A percentile compares a stretch with the other conserved stretches of the same genome.
Conservation (phyloP, 2,329 filamentous ascomycete species). For the Penicillium sp. region DNA sequence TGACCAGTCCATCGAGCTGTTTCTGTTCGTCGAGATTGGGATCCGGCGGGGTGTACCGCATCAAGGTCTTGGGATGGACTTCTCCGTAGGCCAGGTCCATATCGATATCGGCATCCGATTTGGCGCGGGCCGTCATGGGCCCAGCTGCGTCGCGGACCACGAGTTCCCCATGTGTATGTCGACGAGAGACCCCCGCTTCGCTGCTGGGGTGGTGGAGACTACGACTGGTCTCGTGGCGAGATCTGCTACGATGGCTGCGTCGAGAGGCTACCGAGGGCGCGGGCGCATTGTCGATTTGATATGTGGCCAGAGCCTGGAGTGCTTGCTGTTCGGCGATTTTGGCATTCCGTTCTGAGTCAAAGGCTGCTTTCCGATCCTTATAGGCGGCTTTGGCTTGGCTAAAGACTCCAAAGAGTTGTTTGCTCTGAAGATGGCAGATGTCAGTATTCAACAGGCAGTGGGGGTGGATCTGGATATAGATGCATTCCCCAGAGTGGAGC, state of each 20-base stretch:
- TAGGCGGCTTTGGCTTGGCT: slow-evolving; percentile 88
- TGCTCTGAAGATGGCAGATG: slow-evolving; percentile 55
- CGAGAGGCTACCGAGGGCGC: slow-evolving; percentile 40
- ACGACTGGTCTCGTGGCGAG: slow-evolving; percentile 27
- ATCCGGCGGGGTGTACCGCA: slow-evolving; percentile 39
- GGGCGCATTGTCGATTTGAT: slow-evolving; percentile 44
- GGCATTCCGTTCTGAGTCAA: slow-evolving; percentile 63
- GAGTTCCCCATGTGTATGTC: slow-evolving; percentile 36
- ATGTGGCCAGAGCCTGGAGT: slow-evolving; percentile 51
- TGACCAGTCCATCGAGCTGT: slow-evolving; percentile 59
- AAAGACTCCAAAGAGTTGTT: slow-evolving; percentile 83
- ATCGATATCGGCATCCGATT: slow-evolving; percentile 53
- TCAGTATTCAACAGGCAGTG: neutral
- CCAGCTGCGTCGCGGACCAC: slow-evolving; percentile 21
- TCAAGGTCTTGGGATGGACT: slow-evolving; percentile 59
- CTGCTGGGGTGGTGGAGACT: slow-evolving; percentile 20
- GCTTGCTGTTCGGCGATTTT: slow-evolving; percentile 53
- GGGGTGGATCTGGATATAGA: neutral
- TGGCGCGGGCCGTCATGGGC: slow-evolving; percentile 25
- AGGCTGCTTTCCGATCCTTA: slow-evolving; percentile 75
- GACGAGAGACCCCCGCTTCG: slow-evolving; percentile 25
- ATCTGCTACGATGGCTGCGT: slow-evolving; percentile 31
- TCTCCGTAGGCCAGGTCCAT: slow-evolving; percentile 90
- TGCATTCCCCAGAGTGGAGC: neutral
- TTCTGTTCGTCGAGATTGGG: slow-evolving; percentile 50